Conservation (phyloP, 169 alveolate genomes). For the Plasmodium gallinaceum region DNA sequence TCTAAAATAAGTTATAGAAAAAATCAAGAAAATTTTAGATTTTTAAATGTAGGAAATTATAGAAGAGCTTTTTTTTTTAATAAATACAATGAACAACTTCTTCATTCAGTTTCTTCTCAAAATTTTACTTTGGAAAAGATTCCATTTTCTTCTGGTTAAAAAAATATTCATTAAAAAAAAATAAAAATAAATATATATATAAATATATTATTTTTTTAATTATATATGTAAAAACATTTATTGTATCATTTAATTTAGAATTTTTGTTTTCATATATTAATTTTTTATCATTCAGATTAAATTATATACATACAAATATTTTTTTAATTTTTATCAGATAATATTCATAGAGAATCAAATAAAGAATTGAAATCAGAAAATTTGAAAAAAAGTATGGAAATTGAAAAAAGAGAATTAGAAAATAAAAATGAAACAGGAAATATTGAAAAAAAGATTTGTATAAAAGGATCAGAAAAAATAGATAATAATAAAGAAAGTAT, state of each 20-base stretch:
- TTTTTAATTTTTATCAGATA: too few relatives aligned
- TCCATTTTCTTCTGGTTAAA: too few relatives aligned
- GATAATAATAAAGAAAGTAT: neutral
- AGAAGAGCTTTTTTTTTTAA: slow-evolving; percentile 32
- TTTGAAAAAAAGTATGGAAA: neutral
- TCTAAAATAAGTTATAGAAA: slow-evolving; percentile 26
- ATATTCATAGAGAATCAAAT: neutral
- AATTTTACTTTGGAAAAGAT: neutral
- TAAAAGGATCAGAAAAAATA: neutral
- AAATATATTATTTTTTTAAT: too few relatives aligned
- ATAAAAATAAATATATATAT: too few relatives aligned
- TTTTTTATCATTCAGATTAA: neutral
- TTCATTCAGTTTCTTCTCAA: neutral
- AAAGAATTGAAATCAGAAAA: neutral
- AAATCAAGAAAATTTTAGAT: slow-evolving; percentile 57
- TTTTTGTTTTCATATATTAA: neutral
- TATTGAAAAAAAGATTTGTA: neutral
- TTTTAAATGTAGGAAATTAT: slow-evolving; percentile 47
- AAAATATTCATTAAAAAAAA: too few relatives aligned
- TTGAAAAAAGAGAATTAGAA: neutral
- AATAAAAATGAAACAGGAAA: neutral
- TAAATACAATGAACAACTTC: slow-evolving; percentile 9
- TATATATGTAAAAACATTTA: neutral
- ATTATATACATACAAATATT: too few relatives aligned
- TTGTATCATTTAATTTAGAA: neutral